Evolutionary conservation across 2,329 filamentous ascomycete species (phyloP).

Genomic region (Septoria petroselini): DNA sequence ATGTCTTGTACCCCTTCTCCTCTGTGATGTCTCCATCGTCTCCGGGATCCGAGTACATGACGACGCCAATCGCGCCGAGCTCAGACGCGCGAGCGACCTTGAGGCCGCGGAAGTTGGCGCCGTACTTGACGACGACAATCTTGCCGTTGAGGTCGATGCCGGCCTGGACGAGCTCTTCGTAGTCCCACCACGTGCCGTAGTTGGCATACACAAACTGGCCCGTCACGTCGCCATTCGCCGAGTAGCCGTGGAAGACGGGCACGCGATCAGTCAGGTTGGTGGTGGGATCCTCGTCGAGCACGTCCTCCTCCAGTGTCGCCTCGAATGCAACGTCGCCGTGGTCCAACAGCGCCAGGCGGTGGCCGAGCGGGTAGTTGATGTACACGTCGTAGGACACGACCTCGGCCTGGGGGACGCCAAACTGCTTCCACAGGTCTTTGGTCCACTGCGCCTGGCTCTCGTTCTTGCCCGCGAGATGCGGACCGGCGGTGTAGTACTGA

Average conservation of each 20-base stretch:
- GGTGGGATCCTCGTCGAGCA: constrained; percentile 78
- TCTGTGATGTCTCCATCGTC: constrained; percentile 82
- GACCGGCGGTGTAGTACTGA: constrained; percentile 51
- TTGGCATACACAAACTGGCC: constrained; percentile 85
- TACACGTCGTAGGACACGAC: constrained; percentile 53
- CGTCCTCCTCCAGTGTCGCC: constrained; percentile 78
- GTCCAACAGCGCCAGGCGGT: constrained; percentile 47
- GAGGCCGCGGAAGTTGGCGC: constrained; percentile 79
- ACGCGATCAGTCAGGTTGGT: constrained; percentile 68
- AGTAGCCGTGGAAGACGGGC: constrained; percentile 93
- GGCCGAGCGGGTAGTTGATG: constrained; percentile 51
- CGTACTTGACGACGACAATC: constrained; percentile 84
- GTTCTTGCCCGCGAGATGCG: constrained; percentile 53
- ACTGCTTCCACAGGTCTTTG: constrained; percentile 49
- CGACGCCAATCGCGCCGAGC: constrained; percentile 77
- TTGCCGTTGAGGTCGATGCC: constrained; percentile 77
- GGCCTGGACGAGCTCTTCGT: constrained; percentile 71
- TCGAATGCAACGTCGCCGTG: constrained; percentile 37
- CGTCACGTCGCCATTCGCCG: constrained; percentile 86
- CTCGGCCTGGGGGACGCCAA: constrained; percentile 45
- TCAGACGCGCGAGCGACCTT: constrained; percentile 93
- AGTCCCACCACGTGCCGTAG: constrained; percentile 84
- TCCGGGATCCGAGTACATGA: constrained; percentile 85
- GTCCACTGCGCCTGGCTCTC: constrained; percentile 53
- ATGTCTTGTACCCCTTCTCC: constrained; percentile 71